Conservation (phyloP, 169 alveolate genomes). For the Cryptosporidium sp. region DNA sequence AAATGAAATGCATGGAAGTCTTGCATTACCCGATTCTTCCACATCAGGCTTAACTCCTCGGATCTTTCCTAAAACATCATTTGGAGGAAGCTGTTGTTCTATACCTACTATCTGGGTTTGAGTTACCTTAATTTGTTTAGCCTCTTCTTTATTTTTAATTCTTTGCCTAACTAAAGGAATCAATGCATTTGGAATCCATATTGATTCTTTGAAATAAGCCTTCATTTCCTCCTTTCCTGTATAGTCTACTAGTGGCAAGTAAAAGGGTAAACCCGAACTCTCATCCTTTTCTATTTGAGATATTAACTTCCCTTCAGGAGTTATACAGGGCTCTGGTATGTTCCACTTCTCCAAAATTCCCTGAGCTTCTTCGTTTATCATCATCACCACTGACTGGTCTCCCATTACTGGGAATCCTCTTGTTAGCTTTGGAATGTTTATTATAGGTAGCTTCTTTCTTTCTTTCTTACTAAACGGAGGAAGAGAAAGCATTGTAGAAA, state of each 20-base stretch:
- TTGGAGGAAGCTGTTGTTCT: slow-evolving; percentile 27
- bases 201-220: slow-evolving; percentile 67
- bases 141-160: slow-evolving; percentile 13
- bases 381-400: slow-evolving; percentile 60
- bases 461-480: slow-evolving; percentile 61
- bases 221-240: slow-evolving; percentile 57
- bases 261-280: background rate
- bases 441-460: slow-evolving; percentile 36
- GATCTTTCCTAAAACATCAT: slow-evolving; percentile 16
- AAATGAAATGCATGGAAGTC: slow-evolving; percentile 59
- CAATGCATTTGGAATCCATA: slow-evolving; percentile 68
- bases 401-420: slow-evolving; percentile 73
- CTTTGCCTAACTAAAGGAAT: slow-evolving; percentile 37
- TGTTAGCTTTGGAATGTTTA: slow-evolving; percentile 47
- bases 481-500: slow-evolving; percentile 59
- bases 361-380: slow-evolving; percentile 62
- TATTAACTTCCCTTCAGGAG: slow-evolving; percentile 69
- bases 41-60: slow-evolving; percentile 49
- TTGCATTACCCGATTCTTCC: slow-evolving; percentile 15
- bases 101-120: slow-evolving; percentile 3
- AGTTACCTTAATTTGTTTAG: slow-evolving; percentile 29
- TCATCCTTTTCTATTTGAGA: slow-evolving; percentile 33
- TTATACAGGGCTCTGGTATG: slow-evolving; percentile 63
- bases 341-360: slow-evolving; percentile 40
- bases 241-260: slow-evolving; percentile 21